phyloP scores from a whole-genome alignment of 495 filamentous ascomycete genomes.

The Aspergillus bertholletiae region DNA sequence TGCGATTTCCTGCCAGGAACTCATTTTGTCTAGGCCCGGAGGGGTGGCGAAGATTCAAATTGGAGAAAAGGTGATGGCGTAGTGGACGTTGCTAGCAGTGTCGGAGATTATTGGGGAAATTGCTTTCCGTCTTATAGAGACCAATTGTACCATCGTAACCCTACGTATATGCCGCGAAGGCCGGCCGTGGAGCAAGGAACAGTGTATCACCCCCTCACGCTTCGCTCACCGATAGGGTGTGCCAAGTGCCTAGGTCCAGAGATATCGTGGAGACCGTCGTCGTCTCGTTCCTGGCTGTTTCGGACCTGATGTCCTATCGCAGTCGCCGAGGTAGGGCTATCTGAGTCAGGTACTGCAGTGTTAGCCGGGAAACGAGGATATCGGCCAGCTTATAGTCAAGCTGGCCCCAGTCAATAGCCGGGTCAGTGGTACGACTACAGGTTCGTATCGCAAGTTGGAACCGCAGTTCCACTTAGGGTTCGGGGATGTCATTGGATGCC shows the following conservation, averaged over 20 bases:
- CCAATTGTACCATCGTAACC: too few relatives aligned
- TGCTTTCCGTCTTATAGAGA: too few relatives aligned
- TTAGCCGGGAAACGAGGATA: background rate
- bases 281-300: background rate
- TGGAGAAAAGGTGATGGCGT: background rate
- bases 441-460: background rate
- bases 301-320: background rate
- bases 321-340: background rate
- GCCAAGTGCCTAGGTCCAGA: background rate
- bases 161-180: too few relatives aligned
- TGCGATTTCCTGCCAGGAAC: constrained; percentile 27
- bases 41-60: background rate
- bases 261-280: background rate
- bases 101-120: too few relatives aligned
- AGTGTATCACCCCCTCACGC: background rate
- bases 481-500: background rate
- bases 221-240: background rate
- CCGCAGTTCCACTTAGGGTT: background rate
- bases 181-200: too few relatives aligned
- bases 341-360: background rate
- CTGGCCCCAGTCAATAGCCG: background rate
- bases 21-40: background rate
- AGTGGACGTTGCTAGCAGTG: background rate
- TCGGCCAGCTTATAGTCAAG: too few relatives aligned
- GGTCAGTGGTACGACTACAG: background rate